phyloP scores from a whole-genome alignment of 169 alveolate species.

The Pseudocohnilembus persalinus region DNA sequence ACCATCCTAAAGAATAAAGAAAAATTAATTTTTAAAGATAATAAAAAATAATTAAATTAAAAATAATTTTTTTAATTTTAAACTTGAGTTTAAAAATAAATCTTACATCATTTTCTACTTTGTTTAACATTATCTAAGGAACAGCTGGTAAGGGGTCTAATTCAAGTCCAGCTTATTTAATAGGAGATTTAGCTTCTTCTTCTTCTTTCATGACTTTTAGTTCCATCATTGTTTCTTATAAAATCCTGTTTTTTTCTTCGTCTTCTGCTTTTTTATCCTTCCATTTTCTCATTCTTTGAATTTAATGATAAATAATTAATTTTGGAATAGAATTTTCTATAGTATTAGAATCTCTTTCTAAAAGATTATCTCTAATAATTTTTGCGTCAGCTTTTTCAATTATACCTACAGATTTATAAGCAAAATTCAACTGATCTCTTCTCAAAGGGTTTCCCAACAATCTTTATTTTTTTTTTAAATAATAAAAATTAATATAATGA shows the following conservation, averaged over 20 bases:
- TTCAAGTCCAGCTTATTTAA: constrained; percentile 13
- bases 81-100: not conserved
- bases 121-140: constrained; percentile 7
- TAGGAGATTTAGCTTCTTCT: constrained; percentile 22
- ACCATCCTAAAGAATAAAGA: not conserved
- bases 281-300: constrained; percentile 31
- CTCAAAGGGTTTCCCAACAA: constrained; percentile 35
- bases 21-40: not conserved
- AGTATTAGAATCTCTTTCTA: constrained; percentile 35
- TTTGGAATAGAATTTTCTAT: constrained; percentile 24
- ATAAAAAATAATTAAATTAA: too few species aligned
- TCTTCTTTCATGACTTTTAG: constrained; percentile 19
- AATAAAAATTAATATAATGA: too few species aligned
- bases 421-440: constrained; percentile 42
- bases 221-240: constrained; percentile 9
- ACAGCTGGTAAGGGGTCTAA: not conserved
- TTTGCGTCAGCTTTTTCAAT: constrained; percentile 24
- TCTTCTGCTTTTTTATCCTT: constrained; percentile 30
- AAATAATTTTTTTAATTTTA: not conserved
- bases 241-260: constrained; percentile 20
- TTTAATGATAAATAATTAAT: constrained; percentile 23
- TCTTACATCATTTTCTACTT: constrained; percentile 16
- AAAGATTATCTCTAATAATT: constrained; percentile 22
- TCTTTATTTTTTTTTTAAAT: not conserved
- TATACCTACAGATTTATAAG: constrained; percentile 8